phyloP scores from a whole-genome alignment of 2,329 filamentous ascomycete genomes.

The Xylaria arbuscula region DNA sequence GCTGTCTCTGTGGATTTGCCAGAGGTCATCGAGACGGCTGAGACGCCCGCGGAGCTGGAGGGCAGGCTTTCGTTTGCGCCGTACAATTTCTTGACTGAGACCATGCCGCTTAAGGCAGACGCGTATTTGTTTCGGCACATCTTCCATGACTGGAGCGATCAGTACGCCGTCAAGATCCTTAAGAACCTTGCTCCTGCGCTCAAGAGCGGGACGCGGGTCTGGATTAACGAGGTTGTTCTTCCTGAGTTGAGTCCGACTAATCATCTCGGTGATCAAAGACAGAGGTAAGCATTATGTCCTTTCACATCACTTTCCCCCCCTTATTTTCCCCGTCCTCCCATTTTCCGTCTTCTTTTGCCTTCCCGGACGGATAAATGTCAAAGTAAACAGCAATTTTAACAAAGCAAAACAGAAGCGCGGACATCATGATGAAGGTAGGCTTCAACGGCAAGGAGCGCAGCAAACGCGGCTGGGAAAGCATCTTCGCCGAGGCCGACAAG shows the following conservation, averaged over 20 bases:
- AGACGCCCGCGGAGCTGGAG: slow-evolving; percentile 39
- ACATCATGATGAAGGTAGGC: slow-evolving; percentile 41
- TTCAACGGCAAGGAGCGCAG: slow-evolving; percentile 41
- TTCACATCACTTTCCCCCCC: not conserved
- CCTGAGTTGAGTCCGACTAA: slow-evolving; percentile 34
- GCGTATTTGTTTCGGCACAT: slow-evolving; percentile 50
- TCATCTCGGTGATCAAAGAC: slow-evolving; percentile 28
- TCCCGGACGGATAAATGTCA: not conserved
- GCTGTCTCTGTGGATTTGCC: slow-evolving; percentile 43
- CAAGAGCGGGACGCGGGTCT: slow-evolving; percentile 42
- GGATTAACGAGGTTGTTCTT: slow-evolving; percentile 45
- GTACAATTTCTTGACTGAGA: slow-evolving; percentile 44
- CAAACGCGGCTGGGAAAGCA: slow-evolving; percentile 34
- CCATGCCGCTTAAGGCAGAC: slow-evolving; percentile 38
- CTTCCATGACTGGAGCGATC: slow-evolving; percentile 52
- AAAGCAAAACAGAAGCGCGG: slow-evolving; percentile 39
- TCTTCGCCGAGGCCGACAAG: slow-evolving; percentile 39
- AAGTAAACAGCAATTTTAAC: not conserved
- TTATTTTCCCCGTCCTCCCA: not conserved
- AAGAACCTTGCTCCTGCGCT: slow-evolving; percentile 48
- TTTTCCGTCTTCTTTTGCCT: not conserved
- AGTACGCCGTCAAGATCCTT: slow-evolving; percentile 49
- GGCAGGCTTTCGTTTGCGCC: slow-evolving; percentile 39
- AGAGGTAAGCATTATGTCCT: slow-evolving; percentile 26
- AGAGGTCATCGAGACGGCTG: slow-evolving; percentile 42